A percentile compares a stretch with the other conserved stretches of the same genome.
phyloP scores from a whole-genome alignment of 148 eudicot genomes.

The Diospyros kaki region DNA sequence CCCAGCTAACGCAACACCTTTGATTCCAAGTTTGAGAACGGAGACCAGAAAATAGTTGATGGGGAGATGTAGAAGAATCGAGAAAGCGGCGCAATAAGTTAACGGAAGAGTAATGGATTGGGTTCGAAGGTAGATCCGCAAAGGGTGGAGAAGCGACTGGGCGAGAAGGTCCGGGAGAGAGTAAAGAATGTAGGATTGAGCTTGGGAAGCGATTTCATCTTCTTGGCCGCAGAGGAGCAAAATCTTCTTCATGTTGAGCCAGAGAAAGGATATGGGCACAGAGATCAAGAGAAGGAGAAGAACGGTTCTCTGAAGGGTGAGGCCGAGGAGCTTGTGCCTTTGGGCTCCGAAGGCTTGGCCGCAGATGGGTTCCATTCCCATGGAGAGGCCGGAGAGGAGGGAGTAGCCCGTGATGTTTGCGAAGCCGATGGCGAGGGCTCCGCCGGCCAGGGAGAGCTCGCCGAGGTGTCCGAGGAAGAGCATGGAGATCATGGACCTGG shows the following conservation, averaged over 20 bases:
- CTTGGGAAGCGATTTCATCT: slow-evolving; percentile 44
- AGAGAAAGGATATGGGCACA: slow-evolving; percentile 55
- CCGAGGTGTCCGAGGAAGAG: slow-evolving; percentile 68
- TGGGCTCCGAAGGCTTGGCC: slow-evolving; percentile 76
- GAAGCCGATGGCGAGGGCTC: slow-evolving; percentile 67
- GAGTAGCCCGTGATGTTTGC: slow-evolving; percentile 87
- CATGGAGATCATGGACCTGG: slow-evolving; percentile 74
- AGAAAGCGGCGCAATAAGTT: slow-evolving; percentile 52
- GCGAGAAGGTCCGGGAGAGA: slow-evolving; percentile 62
- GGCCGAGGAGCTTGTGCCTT: slow-evolving; percentile 55
- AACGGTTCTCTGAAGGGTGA: slow-evolving; percentile 50
- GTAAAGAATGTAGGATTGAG: slow-evolving; percentile 49
- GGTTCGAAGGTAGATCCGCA: slow-evolving; percentile 64
- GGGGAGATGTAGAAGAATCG: slow-evolving; percentile 68
- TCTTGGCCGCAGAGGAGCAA: slow-evolving; percentile 58
- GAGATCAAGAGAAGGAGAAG: slow-evolving; percentile 50
- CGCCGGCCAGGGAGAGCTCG: slow-evolving; percentile 62
- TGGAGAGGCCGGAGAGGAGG: slow-evolving; percentile 68
- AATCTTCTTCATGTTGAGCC: slow-evolving; percentile 63
- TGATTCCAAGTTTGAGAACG: slow-evolving; percentile 38
- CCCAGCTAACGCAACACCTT: slow-evolving; percentile 61
- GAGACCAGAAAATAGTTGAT: slow-evolving; percentile 57
- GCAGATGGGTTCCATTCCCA: slow-evolving; percentile 91
- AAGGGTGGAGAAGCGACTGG: slow-evolving; percentile 58
- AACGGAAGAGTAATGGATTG: slow-evolving; percentile 70